Evolutionary conservation across 306 rosid genomes (phyloP).

Genomic region (Astragalus glycyphyllos): DNA sequence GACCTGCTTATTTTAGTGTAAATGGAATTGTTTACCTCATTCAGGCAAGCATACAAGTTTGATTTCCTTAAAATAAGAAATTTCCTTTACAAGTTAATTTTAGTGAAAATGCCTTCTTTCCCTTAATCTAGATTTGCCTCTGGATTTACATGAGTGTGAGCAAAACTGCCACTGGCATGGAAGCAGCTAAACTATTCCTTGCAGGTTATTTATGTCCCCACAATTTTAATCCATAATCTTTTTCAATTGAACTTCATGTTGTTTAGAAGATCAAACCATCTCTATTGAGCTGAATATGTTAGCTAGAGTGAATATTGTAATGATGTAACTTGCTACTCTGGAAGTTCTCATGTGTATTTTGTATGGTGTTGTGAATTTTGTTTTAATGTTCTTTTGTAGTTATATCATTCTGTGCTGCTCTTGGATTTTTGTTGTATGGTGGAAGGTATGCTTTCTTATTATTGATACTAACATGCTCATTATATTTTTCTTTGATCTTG

Average conservation of each 20-base stretch:
- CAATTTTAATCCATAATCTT: slow-evolving; percentile 6
- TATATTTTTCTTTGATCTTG: no score
- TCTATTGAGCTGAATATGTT: background rate
- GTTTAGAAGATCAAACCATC: slow-evolving; percentile 13
- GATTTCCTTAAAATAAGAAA: slow-evolving; percentile 26
- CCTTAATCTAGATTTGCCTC: slow-evolving; percentile 61
- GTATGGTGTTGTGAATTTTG: slow-evolving; percentile 29
- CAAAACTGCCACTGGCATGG: slow-evolving; percentile 47
- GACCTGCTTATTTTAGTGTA: slow-evolving; percentile 64
- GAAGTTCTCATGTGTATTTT: slow-evolving; percentile 5
- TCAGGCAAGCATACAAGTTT: slow-evolving; percentile 55
- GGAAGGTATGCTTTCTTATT: slow-evolving; percentile 76
- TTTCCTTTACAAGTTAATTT: slow-evolving; percentile 14
- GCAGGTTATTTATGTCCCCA: slow-evolving; percentile 57
- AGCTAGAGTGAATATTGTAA: slow-evolving; percentile 6
- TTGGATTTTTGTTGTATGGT: slow-evolving; percentile 80
- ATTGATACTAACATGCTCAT: slow-evolving; percentile 20
- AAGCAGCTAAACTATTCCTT: slow-evolving; percentile 68
- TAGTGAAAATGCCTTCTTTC: background rate
- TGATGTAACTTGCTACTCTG: background rate
- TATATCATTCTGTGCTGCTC: slow-evolving; percentile 67
- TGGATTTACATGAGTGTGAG: slow-evolving; percentile 64
- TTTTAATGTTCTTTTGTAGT: slow-evolving; percentile 56
- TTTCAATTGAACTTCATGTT: slow-evolving; percentile 1
- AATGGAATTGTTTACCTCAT: slow-evolving; percentile 64